A percentile compares a stretch with the other conserved stretches of the same genome.
These are phyloP conservation scores for Primulina tabacum DNA, from an alignment of 257 asterid genomes.

Conservation along the genomic window DNA sequence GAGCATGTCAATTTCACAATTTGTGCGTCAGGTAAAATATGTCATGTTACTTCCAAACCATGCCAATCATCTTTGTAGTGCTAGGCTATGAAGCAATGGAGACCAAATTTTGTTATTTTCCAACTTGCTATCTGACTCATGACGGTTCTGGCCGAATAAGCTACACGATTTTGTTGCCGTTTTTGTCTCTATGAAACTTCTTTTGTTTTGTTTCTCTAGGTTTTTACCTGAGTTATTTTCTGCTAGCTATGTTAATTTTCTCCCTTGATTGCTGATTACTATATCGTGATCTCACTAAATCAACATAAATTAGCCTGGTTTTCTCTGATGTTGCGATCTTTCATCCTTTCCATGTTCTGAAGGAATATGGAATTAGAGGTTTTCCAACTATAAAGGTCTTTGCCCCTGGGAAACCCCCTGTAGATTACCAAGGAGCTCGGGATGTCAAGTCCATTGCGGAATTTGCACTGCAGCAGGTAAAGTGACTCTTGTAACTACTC, in stretches of 20 bases:
- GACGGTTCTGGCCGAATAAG: neutral
- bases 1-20: neutral
- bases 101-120: neutral
- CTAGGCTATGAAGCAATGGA: conserved; percentile 17
- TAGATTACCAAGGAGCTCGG: conserved; percentile 91
- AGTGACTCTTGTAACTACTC: conserved; percentile 4
- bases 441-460: conserved; percentile 82
- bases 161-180: neutral
- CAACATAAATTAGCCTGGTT: neutral
- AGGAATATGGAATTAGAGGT: conserved; percentile 90
- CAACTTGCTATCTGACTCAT: neutral
- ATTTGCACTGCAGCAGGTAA: conserved; percentile 66
- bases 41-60: neutral
- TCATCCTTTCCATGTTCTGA: conserved; percentile 20
- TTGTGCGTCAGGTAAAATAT: neutral
- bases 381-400: conserved; percentile 96
- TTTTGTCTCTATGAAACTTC: conserved; percentile 1
- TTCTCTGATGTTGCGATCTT: neutral
- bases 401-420: conserved; percentile 84
- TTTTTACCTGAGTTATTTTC: neutral
- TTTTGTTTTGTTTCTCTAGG: neutral
- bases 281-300: neutral
- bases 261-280: neutral
- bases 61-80: neutral
- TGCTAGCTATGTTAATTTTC: neutral